Percentiles rank a stretch among this genome's conserved stretches.
These are phyloP conservation scores for Bruguiera hainesii DNA, from an alignment of 441 rosid genomes.

Conservation along the genomic window DNA sequence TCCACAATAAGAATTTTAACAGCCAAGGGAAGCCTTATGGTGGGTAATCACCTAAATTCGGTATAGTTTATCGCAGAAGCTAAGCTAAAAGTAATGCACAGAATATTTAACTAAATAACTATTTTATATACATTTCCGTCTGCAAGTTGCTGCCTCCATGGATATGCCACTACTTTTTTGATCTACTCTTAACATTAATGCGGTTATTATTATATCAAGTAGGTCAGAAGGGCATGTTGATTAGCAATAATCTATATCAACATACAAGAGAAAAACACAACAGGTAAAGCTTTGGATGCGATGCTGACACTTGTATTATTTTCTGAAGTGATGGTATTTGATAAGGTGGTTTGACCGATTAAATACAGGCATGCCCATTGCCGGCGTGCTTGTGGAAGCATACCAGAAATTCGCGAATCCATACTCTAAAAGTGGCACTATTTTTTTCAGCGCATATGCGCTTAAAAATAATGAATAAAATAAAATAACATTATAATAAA, in stretches of 20 bases:
- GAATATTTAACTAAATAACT: slow-evolving; percentile 26
- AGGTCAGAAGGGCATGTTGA: slow-evolving; percentile 16
- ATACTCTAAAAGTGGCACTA: slow-evolving; percentile 3
- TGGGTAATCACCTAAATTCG: slow-evolving; percentile 44
- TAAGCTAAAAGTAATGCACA: neutral
- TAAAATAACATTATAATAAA: neutral
- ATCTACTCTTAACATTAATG: slow-evolving; percentile 25
- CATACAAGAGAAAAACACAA: neutral
- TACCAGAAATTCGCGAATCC: neutral
- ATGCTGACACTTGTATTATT: slow-evolving; percentile 9
- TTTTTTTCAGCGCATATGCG: slow-evolving; percentile 1
- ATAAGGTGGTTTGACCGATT: slow-evolving; percentile 1
- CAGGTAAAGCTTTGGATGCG: neutral
- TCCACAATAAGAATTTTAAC: slow-evolving; percentile 14
- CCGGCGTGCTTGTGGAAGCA: slow-evolving; percentile 12
- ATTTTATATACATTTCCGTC: slow-evolving; percentile 24
- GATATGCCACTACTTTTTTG: slow-evolving; percentile 33
- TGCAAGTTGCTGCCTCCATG: slow-evolving; percentile 41
- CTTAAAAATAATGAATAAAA: neutral
- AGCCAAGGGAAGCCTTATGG: slow-evolving; percentile 21
- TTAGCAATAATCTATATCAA: slow-evolving; percentile 4
- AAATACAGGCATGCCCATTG: slow-evolving; percentile 12
- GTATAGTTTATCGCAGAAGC: slow-evolving; percentile 8
- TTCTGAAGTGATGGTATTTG: neutral
- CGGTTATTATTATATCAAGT: slow-evolving; percentile 14